Base-by-base conservation (phyloP, 176 grass and related monocot genomes). In the Hsuehochloa calcarea region DNA sequence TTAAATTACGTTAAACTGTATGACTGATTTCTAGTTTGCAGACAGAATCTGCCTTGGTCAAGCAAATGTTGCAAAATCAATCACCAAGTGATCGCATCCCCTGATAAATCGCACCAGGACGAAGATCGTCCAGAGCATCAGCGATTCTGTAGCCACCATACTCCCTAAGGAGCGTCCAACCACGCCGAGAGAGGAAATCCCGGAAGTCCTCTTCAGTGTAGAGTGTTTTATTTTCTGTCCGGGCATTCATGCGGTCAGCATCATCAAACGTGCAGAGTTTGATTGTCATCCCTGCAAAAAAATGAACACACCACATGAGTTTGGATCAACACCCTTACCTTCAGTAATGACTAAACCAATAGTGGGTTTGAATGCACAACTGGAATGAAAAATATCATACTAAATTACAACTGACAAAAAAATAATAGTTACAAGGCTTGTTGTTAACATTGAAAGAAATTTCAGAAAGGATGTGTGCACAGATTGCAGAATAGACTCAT, bases 121-220 rank as follows among this genome's bases (percentile, higher is more conserved):
- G 90, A 69, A 99, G 81, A 79, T 99, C 92, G 17, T 94, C 90
- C 55, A 94, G 83, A 22, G 88, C 90, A 90, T 96, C 91, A 10
- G 88, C 86, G 49, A 70, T 74, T 87, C 88, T 90, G 56, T 92
- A 95, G 23, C 90, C 79, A 29, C 68, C 90, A 31, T 92, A 87
- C 67, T 96, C 93, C 82, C 93, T 90, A 4, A 96, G 85, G 11
- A 87, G 82, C 52, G 87, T 89, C 93, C 91, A 99, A 80, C 90
- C 92, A 58, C 88, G 83, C 45, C 88, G 64, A 0, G 49, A 49
- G 17, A 99, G 92, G 75, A 94, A 99, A 82, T 86, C 92, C 81
- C 75, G 71, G 26, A 99, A 94, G 65, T 99, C 92, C 14, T 96
- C 92, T 89, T 96, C 92, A 0, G 93, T 91, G 84, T 96, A 96